Evolutionary conservation across 345 rosid genomes (phyloP).

Genomic region (Camelina laxa): DNA sequence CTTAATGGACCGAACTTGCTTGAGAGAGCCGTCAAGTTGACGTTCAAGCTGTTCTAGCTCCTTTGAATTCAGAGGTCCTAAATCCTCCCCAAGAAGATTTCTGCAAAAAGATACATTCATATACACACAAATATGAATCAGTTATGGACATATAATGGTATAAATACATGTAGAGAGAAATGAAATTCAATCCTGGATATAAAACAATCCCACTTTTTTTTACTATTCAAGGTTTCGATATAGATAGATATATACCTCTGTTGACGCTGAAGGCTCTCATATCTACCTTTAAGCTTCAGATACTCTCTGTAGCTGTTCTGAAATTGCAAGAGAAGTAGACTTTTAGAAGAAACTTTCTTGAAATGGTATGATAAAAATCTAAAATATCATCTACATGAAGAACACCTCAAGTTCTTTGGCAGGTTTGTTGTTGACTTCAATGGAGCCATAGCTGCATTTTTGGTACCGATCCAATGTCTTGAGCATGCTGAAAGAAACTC

Average conservation of each 20-base stretch:
- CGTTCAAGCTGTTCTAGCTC: constrained; percentile 80
- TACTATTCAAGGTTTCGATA: too few relatives aligned
- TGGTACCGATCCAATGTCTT: constrained; percentile 91
- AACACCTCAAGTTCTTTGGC: constrained; percentile 87
- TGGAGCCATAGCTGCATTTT: constrained; percentile 90
- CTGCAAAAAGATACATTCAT: constrained; percentile 42
- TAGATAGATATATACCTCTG: constrained; percentile 63
- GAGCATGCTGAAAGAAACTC: constrained; percentile 69
- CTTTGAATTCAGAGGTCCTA: constrained; percentile 62
- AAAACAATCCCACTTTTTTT: too few relatives aligned
- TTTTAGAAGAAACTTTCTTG: constrained; percentile 1
- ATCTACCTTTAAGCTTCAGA: constrained; percentile 78
- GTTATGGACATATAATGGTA: background rate
- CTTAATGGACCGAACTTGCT: constrained; percentile 78
- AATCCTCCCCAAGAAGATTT: constrained; percentile 87
- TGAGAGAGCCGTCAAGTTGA: constrained; percentile 76
- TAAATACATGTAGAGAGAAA: background rate
- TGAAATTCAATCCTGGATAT: too few relatives aligned
- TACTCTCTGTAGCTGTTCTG: constrained; percentile 95
- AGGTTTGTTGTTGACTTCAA: constrained; percentile 84
- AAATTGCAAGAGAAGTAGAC: constrained; percentile 1
- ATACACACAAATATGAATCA: constrained; percentile 3
- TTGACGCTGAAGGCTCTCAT: constrained; percentile 75
- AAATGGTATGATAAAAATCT: background rate
- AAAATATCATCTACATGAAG: background rate